Conservation (phyloP, 306 rosid species). For the Heteromeles arbutifolia region DNA sequence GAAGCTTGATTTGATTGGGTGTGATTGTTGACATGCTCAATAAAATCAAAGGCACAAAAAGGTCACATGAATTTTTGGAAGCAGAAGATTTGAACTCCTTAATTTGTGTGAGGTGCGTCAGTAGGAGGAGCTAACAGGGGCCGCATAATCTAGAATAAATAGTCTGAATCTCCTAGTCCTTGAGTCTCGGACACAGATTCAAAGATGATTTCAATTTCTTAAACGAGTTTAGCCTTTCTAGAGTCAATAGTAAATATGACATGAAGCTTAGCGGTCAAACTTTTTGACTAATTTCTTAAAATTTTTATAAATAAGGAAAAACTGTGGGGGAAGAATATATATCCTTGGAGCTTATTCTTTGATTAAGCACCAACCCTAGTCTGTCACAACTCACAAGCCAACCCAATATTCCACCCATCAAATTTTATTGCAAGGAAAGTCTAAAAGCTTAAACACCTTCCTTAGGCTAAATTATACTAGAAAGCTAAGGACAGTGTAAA, state of each 20-base stretch:
- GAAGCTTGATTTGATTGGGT: too few relatives aligned
- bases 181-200: too few relatives aligned
- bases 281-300: neutral
- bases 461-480: neutral
- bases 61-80: too few relatives aligned
- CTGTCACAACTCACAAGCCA: neutral
- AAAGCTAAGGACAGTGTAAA: neutral
- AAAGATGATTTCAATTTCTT: too few relatives aligned
- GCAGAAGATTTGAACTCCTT: too few relatives aligned
- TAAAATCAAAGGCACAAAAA: too few relatives aligned
- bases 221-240: too few relatives aligned
- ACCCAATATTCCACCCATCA: neutral
- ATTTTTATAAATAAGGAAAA: neutral
- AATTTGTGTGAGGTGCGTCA: too few relatives aligned
- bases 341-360: neutral
- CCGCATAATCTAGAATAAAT: accelerated
- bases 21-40: too few relatives aligned
- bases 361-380: neutral
- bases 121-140: accelerated
- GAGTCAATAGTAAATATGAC: too few relatives aligned
- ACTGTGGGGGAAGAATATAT: neutral
- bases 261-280: neutral
- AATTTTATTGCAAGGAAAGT: neutral
- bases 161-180: accelerated
- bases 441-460: neutral